These are phyloP conservation scores for Chimonanthus salicifolius DNA, from an alignment of 164 flowering plant species.

Conservation along the genomic window DNA sequence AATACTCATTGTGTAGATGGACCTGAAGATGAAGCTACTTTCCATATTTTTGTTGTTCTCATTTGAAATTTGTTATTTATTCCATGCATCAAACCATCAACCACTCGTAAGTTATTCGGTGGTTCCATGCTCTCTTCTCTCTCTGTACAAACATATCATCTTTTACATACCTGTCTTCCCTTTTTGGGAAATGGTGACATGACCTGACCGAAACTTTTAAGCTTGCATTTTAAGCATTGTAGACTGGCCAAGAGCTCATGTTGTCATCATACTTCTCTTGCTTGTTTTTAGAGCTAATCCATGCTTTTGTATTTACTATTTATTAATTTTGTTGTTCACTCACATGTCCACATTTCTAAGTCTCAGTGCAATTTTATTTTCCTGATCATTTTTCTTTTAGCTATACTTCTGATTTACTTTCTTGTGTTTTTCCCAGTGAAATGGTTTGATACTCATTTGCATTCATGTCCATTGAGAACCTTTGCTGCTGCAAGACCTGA, in stretches of 20 bases:
- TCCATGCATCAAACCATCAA: no score
- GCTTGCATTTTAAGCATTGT: neutral
- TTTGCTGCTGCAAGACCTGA: constrained; percentile 29
- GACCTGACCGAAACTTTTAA: neutral
- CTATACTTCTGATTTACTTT: neutral
- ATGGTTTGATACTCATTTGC: constrained; percentile 16
- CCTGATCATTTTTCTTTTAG: no score
- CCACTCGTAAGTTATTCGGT: no score
- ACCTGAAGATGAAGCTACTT: no score
- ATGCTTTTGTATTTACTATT: neutral
- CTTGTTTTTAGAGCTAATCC: neutral
- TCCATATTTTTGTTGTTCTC: no score
- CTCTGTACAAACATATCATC: neutral
- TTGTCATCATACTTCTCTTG: neutral
- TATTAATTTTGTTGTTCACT: no score
- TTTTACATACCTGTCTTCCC: neutral
- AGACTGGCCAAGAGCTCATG: neutral
- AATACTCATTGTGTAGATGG: no score
- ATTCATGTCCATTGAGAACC: constrained; percentile 22
- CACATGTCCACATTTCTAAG: no score
- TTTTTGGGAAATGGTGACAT: neutral
- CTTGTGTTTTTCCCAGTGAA: constrained; percentile 18
- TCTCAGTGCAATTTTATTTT: neutral
- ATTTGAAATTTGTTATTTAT: no score
- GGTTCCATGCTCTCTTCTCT: neutral